These are phyloP conservation scores for Entamoeba invadens DNA, from an alignment of 208 protist species.

Conservation along the genomic window DNA sequence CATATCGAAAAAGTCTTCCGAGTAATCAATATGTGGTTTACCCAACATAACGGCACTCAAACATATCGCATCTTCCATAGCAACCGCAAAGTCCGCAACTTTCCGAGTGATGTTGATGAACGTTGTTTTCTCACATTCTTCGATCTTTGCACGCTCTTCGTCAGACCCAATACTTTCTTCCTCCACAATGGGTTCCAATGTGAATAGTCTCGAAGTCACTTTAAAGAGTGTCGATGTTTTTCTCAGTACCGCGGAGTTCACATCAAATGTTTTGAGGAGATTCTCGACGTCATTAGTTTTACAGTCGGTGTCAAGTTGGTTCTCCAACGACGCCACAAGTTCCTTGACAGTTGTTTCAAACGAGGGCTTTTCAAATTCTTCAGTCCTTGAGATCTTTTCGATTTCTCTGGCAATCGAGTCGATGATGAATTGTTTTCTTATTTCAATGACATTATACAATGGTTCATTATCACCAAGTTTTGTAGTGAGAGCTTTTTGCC, in stretches of 20 bases:
- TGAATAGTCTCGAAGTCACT: neutral
- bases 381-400: neutral
- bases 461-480: neutral
- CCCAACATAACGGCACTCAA: neutral
- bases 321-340: neutral
- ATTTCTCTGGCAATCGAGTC: neutral
- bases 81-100: neutral
- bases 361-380: neutral
- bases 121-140: neutral
- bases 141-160: neutral
- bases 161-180: neutral
- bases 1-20: neutral
- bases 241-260: neutral
- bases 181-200: neutral
- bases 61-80: neutral
- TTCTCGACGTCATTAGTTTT: neutral
- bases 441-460: neutral
- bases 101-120: neutral
- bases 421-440: neutral
- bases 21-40: neutral
- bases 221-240: neutral
- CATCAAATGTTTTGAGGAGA: neutral
- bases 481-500: neutral
- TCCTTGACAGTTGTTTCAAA: neutral
- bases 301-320: neutral